phyloP scores from a whole-genome alignment of 169 alveolate species.

The Eimeria tenella region DNA sequence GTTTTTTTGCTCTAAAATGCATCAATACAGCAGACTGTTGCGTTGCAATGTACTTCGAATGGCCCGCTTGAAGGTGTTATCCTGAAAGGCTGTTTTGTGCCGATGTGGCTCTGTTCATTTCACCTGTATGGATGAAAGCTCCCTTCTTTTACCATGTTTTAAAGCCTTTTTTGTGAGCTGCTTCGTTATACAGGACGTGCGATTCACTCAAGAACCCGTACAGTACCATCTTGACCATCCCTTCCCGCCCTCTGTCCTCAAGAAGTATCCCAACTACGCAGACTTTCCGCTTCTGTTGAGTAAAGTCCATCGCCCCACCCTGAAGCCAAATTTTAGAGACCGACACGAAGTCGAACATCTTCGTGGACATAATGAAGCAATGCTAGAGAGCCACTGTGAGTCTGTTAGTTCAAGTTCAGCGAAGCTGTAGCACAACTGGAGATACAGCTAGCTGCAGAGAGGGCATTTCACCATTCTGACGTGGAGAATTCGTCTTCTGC shows the following conservation, averaged over 20 bases:
- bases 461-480: no score
- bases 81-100: not conserved
- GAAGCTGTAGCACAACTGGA: no score
- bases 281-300: slow-evolving; percentile 22
- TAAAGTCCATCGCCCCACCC: slow-evolving; percentile 24
- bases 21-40: not conserved
- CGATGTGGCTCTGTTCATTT: not conserved
- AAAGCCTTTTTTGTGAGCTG: no score
- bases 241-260: not conserved
- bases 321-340: slow-evolving; percentile 27
- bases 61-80: not conserved
- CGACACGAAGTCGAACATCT: slow-evolving; percentile 9
- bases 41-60: not conserved
- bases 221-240: slow-evolving; percentile 48
- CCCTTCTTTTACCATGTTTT: not conserved
- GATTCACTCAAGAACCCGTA: slow-evolving; percentile 23
- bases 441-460: no score
- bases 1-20: not conserved
- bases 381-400: slow-evolving; percentile 60
- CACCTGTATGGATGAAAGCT: not conserved
- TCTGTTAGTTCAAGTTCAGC: no score
- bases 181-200: not conserved
- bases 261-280: slow-evolving; percentile 48
- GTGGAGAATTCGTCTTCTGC: no score
- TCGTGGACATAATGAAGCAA: slow-evolving; percentile 55